Base-by-base conservation (phyloP, 108 stramenopile species). In the Skeletonema marinoi region DNA sequence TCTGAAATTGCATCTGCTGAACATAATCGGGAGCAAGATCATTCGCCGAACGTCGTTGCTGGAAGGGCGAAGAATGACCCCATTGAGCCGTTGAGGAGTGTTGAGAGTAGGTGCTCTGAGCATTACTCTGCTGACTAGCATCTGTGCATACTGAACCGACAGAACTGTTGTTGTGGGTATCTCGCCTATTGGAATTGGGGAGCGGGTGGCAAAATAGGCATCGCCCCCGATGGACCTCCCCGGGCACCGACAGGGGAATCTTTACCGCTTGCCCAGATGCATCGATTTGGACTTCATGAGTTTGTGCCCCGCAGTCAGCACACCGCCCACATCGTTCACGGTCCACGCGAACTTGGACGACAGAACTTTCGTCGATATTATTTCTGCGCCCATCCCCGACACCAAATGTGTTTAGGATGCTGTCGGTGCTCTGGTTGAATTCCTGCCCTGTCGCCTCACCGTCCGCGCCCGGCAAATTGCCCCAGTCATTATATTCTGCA, bases 161-260 rank as follows among this genome's bases (percentile, higher is more conserved):
- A 42, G 77, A 78, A 41, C 38, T 66, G 5, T 30, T 66, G 5
- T 30, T 6, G 19, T 42, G 54, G 6, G 54, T 25, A 9, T 56
- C 54, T 56, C 54, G 19, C 54, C 54, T 56, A 21, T 25, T 56
- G 16, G 16, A n/a, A 7, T 25, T 42, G 9, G 80, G 83, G 32
- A 88, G 64, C 12, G 87, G 87, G 71, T 86, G 82, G 60, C 87
- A 88, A 25, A 86, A 75, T 39, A 88, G 25, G 68, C 87, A 88
- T 4, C 87, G 74, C n/a, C 87, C 87, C 32, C 87, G 38, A 68
- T 86, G 83, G 25, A 88, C 87, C 59, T 88, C 85, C 50, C 82
- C 73, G 12, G 73, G 68, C 7, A 88, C 80, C 10, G 85, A 80
- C 31, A 88, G 79, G 33, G 87, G 79, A 42, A 81, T 31, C 65